Base-by-base conservation (phyloP, 208 protist species). In the Leishmania lainsoni region DNA sequence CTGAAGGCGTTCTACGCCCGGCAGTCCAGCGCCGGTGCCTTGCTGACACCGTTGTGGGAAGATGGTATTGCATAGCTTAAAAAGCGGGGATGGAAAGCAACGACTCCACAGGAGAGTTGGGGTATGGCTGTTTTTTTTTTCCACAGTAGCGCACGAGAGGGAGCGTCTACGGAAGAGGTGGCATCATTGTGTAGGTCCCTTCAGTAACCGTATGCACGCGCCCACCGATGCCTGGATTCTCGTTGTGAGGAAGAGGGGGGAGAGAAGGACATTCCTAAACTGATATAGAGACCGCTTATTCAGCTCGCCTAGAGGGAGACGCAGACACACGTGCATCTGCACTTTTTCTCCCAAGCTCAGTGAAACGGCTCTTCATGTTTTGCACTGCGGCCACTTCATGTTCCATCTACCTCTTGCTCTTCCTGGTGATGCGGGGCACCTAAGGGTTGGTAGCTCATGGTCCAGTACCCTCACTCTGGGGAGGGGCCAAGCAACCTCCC, bases 1-100 rank as follows among this genome's bases (percentile, higher is more conserved):
- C 45, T 86, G 74, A n/a, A 49, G 3, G 77, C 78, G 2, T 86
- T 80, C 17, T 82, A 79, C 45, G 17, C 78, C 1, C 82, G 82
- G 5, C 78, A 79, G 74, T 79, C 63, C 22, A 56, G 48, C 5
- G 63, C 71, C 5, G 48, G 16, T 16, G 56, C 35, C 12, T 12
- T 86, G 20, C 66, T 51, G 26, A 86, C 82, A 1, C 82, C 82
- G 14, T 42, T 56, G 32, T 71, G 42, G 32, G 75, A 70, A 58
- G 42, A 56, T 45, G 45, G 22, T 51, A 29, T 49, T 17, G 2
- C 17, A 20, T 72, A 49, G 35, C 65, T 12, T 8, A 26, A 26
- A 20, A 70, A 26, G 65, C 17, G 17, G 16, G 45, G 65, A 70
- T 26, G 63, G 32, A 45, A 14, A 26, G 63, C 32, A 69, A 26